Base-by-base conservation (phyloP, 345 rosid genomes). In the Raphanus sativus region DNA sequence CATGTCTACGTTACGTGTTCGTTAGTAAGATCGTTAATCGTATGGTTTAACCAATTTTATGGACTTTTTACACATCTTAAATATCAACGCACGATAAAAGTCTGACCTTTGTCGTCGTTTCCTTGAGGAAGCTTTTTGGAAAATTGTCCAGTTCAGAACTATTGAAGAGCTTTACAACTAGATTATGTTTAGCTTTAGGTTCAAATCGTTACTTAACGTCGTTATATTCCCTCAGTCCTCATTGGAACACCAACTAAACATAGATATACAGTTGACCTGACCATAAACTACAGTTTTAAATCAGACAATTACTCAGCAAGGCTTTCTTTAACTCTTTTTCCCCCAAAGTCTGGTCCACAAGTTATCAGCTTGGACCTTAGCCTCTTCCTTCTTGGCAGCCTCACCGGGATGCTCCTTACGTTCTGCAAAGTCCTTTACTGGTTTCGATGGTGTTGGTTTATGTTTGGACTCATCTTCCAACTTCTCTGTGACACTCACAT, bases 281-380 rank as follows among this genome's bases (percentile, higher is more conserved):
- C 55, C 17, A 45, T 45, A 13, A n/a, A 13, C 55, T 13, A 48
- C 55, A 4, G 55, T 48, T 48, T 50, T n/a, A 50, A 50, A 50
- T 50, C 56, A 50, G 5, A n/a, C 56, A n/a, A 17, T 54, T 16
- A 7, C 30, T n/a, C 65, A n/a, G 21, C 15, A n/a, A 50, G 17
- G 55, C 13, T 61, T 55, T 11, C 21, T 34, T 3, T 2, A 71
- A 26, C 4, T 5, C 33, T 13, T 50, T 6, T 59, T 66, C 12
- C 77, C 77, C 74, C 74, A 79, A 12, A 73, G 73, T 38, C 65
- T 65, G 11, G 74, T 61, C 77, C 82, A 73, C 28, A 79, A 62
- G 77, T 33, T 78, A 61, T 72, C 74, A 34, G 13, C 36, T 61
- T 73, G 59, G 4, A 55, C 61, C 25, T 73, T 34, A 8, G 1